phyloP scores from a whole-genome alignment of 306 rosid species.

The Astragalus membranaceus region DNA sequence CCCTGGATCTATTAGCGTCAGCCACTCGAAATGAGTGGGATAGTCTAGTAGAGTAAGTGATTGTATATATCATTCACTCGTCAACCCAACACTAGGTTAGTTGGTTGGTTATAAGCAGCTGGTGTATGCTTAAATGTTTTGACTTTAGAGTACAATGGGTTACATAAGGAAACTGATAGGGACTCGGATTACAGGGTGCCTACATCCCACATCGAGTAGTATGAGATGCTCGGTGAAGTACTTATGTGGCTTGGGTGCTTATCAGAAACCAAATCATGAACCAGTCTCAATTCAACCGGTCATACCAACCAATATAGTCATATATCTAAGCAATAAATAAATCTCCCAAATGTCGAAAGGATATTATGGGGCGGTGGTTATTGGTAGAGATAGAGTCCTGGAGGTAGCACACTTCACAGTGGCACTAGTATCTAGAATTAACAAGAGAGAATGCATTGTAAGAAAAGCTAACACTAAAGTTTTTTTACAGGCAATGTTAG shows the following conservation, averaged over 20 bases:
- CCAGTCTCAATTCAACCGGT: not conserved
- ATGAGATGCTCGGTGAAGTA: no score
- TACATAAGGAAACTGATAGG: not conserved
- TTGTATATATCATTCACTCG: not conserved
- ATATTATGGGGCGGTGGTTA: not conserved
- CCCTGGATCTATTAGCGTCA: not conserved
- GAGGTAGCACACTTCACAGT: not conserved
- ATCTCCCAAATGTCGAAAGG: not conserved
- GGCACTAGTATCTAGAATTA: not conserved
- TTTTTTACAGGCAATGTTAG: no score
- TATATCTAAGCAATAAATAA: not conserved
- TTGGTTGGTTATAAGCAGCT: not conserved
- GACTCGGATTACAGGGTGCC: no score
- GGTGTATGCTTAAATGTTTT: not conserved
- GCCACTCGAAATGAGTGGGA: not conserved
- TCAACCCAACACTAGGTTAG: not conserved
- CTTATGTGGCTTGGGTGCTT: no score
- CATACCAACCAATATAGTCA: not conserved
- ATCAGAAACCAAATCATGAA: not conserved
- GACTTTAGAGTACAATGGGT: not conserved
- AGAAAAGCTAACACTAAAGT: not conserved
- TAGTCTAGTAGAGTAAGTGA: not conserved
- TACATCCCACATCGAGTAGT: no score
- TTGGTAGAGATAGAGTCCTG: not conserved
- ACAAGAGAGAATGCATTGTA: not conserved